Evolutionary conservation across 1,139 yeast species (phyloP).

Genomic region (Kodamaea sp.): DNA sequence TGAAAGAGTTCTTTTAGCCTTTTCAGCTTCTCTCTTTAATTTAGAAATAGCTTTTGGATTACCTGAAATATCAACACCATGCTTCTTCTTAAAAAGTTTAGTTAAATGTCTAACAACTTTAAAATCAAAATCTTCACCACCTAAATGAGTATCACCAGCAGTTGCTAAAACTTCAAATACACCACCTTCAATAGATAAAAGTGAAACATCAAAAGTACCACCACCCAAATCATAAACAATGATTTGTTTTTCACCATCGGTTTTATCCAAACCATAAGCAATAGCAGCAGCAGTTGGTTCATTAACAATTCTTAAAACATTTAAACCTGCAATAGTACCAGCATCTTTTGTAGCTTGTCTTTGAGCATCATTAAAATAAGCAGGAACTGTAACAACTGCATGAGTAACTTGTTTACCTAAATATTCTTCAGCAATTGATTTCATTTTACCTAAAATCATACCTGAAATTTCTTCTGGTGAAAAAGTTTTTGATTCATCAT

Average conservation of each 20-base stretch:
- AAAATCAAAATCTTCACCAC: constrained; percentile 95
- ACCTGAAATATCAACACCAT: constrained; percentile 67
- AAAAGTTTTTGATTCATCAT: constrained; percentile 59
- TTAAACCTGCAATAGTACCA: constrained; percentile 93
- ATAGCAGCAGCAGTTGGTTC: constrained; percentile 99
- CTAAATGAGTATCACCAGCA: constrained; percentile 54
- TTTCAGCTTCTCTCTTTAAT: constrained; percentile 93
- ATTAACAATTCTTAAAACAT: constrained; percentile 90
- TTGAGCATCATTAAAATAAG: constrained; percentile 97
- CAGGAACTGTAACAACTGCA: constrained; percentile 96
- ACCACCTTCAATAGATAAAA: constrained; percentile 51
- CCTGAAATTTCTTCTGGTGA: constrained; percentile 91
- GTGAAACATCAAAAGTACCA: constrained; percentile 52
- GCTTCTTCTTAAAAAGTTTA: constrained; percentile 85
- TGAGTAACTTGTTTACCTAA: constrained; percentile 86
- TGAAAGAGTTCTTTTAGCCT: constrained; percentile 92
- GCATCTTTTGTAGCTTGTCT: constrained; percentile 99
- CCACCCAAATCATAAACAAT: constrained; percentile 54
- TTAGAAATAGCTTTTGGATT: constrained; percentile 82
- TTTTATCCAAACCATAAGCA: constrained; percentile 93
- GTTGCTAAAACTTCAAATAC: constrained; percentile 52
- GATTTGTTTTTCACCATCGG: constrained; percentile 49
- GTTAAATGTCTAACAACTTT: constrained; percentile 83
- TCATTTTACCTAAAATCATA: constrained; percentile 90
- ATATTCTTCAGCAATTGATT: constrained; percentile 88